Conservation (phyloP, 331 rosid species). For the Cydonia oblonga region DNA sequence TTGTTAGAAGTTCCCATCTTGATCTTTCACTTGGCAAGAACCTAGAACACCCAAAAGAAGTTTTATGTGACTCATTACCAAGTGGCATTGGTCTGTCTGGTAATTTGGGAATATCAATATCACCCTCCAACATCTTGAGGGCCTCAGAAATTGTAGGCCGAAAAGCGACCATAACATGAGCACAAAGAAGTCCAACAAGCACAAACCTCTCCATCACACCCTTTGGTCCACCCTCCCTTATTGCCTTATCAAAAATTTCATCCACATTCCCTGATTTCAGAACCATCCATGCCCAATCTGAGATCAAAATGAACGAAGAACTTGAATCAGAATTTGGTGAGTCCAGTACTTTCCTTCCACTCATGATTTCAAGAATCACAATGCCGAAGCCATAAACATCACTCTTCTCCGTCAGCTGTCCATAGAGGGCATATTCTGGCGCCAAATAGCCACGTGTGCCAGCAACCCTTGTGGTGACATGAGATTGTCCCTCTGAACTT, state of each 20-base stretch:
- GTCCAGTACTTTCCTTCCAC: conserved; percentile 70
- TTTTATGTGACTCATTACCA: conserved; percentile 49
- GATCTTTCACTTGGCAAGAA: conserved; percentile 32
- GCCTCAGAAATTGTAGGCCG: conserved; percentile 81
- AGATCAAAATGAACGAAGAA: conserved; percentile 39
- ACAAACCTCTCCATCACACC: conserved; percentile 76
- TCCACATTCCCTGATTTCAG: conserved; percentile 40
- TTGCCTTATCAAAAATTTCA: conserved; percentile 40
- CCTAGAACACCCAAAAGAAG: conserved; percentile 31
- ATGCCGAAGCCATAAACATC: conserved; percentile 81
- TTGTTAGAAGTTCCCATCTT: background rate
- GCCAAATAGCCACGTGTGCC: conserved; percentile 83
- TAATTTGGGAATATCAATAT: conserved; percentile 65
- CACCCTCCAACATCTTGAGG: conserved; percentile 79
- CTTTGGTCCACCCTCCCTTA: conserved; percentile 49
- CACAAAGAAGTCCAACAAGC: conserved; percentile 73
- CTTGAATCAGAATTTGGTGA: conserved; percentile 25
- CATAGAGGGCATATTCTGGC: conserved; percentile 77
- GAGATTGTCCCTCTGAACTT: conserved; percentile 57
- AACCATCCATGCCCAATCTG: conserved; percentile 80
- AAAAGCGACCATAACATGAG: conserved; percentile 73
- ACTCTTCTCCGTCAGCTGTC: conserved; percentile 68
- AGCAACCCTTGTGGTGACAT: conserved; percentile 63
- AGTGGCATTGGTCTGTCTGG: conserved; percentile 78
- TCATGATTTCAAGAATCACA: conserved; percentile 73